Evolutionary conservation across 306 rosid species (phyloP), one percentile per base, ranked within the genome.

Genomic region (Hippophae rhamnoides): DNA sequence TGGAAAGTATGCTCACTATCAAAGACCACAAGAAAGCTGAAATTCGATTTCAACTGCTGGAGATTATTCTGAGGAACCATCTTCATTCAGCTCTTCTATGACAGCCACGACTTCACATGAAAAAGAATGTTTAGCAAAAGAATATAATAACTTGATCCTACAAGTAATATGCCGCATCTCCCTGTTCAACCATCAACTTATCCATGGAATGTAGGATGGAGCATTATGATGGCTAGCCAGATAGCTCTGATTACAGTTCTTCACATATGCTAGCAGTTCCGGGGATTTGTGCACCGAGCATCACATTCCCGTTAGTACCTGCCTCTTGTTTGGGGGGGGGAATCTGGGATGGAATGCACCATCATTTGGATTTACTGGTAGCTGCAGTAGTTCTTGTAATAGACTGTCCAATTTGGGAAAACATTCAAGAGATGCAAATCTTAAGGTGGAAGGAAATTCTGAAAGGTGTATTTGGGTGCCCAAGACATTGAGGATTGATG

Each of bases 401-500:
- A 71, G 66, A 73, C 74, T 72, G 2, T 76, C 74, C 52, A 72
- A 72, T 49, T 74, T 79, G 54, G 86, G 89, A 47, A 79, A 80
- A 68, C 83, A 83, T 83, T 77, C 72, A 48, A 80, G 89, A 76
- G 86, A 79, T 58, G 68, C 70, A 66, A 77, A 68, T 67, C 58
- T 54, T 14, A 58, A 8, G 43, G 23, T 48, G 18, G 85, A 75
- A 49, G 83, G 54, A 45, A 57, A 67, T 23, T 27, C 49, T 51
- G 72, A 72, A 47, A 76, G 23, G 63, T 70, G 69, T 67, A 74
- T 84, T 65, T 84, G 89, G 89, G 82, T 78, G n/a, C 86, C 89
- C 3, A 84, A 84, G 77, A 78, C 82, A 9, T 54, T 80, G 59
- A 75, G 89, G 73, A 80, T 78, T 45, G 76, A 73, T 63, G 82